Percentiles rank a stretch among this genome's conserved stretches.
These are phyloP conservation scores for Ustilago vetiveriae DNA, from an alignment of 1,284 basidiomycete genomes.

Conservation along the genomic window DNA sequence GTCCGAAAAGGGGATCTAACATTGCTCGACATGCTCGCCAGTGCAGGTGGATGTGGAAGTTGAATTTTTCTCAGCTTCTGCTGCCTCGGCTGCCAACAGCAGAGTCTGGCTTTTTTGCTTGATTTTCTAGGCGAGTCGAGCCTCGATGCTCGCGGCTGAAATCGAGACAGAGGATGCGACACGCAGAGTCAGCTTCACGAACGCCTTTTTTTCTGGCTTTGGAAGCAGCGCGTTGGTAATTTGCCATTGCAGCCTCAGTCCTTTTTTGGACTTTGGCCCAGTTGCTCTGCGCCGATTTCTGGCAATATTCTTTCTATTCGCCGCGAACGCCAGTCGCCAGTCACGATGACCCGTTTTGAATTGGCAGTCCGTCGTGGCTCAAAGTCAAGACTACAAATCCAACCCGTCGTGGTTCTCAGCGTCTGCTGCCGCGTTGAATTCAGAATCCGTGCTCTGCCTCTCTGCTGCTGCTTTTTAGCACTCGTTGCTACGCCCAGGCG, in stretches of 20 bases:
- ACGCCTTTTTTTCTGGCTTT: too few relatives aligned
- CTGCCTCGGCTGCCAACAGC: not conserved
- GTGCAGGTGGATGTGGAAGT: too few relatives aligned
- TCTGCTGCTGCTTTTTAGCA: constrained; percentile 21
- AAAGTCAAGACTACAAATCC: constrained; percentile 13
- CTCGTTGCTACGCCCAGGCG: constrained; percentile 12
- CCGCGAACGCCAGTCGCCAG: constrained; percentile 39
- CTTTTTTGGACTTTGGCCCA: not conserved
- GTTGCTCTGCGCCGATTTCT: not conserved
- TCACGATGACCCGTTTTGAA: constrained; percentile 23
- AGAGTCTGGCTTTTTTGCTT: too few relatives aligned
- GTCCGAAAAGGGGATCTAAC: not conserved
- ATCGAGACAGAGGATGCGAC: not conserved
- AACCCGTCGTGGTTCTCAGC: not conserved
- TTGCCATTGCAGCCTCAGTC: constrained; percentile 18
- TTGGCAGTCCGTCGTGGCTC: constrained; percentile 27
- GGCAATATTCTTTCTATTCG: constrained; percentile 4
- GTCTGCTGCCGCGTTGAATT: constrained; percentile 21
- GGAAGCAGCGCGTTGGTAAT: constrained; percentile 9
- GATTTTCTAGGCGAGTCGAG: too few relatives aligned
- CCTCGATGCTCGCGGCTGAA: constrained; percentile 36
- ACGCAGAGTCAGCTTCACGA: not conserved
- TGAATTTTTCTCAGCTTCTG: not conserved
- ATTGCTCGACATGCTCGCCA: too few relatives aligned
- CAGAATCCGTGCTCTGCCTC: constrained; percentile 14